Conservation (phyloP, 495 filamentous ascomycete species). For the Hypoxylon trugodes region DNA sequence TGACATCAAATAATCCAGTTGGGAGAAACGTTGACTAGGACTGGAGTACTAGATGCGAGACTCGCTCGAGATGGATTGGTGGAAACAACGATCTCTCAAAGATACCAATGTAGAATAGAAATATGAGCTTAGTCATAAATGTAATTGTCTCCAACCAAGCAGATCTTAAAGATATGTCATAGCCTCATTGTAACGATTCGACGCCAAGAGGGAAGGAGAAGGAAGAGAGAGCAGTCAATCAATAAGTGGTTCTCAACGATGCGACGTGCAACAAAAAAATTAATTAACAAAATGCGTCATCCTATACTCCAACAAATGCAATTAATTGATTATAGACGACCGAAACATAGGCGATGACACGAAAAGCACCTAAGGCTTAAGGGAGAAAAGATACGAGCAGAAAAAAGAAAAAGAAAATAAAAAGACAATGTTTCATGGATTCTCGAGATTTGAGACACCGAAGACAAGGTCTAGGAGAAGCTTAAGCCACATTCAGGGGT, state of each 20-base stretch:
- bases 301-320: constrained; percentile 17
- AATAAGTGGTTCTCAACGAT: neutral
- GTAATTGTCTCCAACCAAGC: constrained; percentile 1
- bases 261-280: constrained; percentile 1
- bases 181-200: constrained; percentile 10
- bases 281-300: constrained; percentile 2
- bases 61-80: neutral
- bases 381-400: neutral
- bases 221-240: neutral
- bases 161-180: neutral
- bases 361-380: constrained; percentile 8
- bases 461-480: constrained; percentile 11
- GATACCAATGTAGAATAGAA: neutral
- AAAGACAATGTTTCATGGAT: constrained; percentile 26
- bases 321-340: constrained; percentile 8
- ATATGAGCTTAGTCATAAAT: constrained; percentile 18
- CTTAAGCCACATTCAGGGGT: constrained; percentile 36
- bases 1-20: constrained; percentile 8
- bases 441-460: constrained; percentile 30
- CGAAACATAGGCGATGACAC: neutral
- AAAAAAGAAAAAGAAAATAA: constrained; percentile 2
- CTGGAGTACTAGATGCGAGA: neutral
- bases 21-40: neutral
- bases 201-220: neutral
- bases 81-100: neutral